Conservation (phyloP, 75 land plant genomes). For the Ceratopteris richardii region DNA sequence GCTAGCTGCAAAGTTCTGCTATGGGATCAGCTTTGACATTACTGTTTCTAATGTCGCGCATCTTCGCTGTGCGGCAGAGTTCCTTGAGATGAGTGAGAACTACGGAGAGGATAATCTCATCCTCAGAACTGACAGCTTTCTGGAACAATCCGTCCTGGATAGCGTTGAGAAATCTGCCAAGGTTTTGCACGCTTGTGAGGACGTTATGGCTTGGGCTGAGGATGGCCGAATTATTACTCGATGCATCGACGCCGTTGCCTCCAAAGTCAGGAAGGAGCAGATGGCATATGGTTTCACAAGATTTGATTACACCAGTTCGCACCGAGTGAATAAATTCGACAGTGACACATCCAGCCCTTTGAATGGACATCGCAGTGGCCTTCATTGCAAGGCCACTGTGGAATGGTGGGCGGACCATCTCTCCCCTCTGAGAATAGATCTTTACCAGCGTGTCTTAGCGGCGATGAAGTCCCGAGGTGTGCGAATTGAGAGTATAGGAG, state of each 20-base stretch:
- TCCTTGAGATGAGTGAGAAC: conserved; percentile 49
- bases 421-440: conserved; percentile 46
- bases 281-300: no score
- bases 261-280: conserved; percentile 52
- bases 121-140: conserved; percentile 59
- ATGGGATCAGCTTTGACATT: conserved; percentile 85
- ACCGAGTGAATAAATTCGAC: conserved; percentile 15
- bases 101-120: conserved; percentile 65
- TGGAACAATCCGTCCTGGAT: conserved; percentile 51
- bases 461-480: conserved; percentile 77
- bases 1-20: conserved; percentile 74
- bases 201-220: conserved; percentile 65
- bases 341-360: background rate
- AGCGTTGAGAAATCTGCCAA: conserved; percentile 65
- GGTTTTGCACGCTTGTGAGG: conserved; percentile 60
- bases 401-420: conserved; percentile 78
- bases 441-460: conserved; percentile 53
- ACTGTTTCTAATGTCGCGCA: conserved; percentile 68
- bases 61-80: conserved; percentile 64
- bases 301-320: conserved; percentile 12
- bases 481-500: conserved; percentile 61
- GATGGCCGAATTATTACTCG: conserved; percentile 59
- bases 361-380: conserved; percentile 22
- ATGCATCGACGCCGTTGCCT: conserved; percentile 64
- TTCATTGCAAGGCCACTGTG: no score